A percentile compares a stretch with the other conserved stretches of the same genome.
phyloP scores from a whole-genome alignment of 2,329 filamentous ascomycete species.

The Cucurbitaria berberidis region DNA sequence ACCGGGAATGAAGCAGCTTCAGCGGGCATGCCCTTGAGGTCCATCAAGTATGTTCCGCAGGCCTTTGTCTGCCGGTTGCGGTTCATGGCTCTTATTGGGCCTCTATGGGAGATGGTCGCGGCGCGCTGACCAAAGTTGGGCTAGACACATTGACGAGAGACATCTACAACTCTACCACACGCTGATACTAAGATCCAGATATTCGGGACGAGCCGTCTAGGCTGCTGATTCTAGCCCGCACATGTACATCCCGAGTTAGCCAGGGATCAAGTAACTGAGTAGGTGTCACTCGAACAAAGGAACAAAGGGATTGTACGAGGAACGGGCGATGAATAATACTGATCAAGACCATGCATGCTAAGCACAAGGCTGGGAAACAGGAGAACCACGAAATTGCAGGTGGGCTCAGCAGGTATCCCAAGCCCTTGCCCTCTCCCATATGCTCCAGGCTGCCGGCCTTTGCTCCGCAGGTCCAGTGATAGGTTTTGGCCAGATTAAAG shows the following conservation, averaged over 20 bases:
- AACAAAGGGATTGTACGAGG: neutral
- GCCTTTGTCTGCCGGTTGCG: conserved; percentile 12
- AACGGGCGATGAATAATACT: neutral
- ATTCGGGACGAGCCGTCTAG: conserved; percentile 33
- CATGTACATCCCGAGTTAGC: conserved; percentile 1
- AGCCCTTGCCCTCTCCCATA: neutral
- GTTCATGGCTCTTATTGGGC: conserved; percentile 20
- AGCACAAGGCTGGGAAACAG: neutral
- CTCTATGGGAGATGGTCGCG: conserved; percentile 16
- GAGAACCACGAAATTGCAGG: conserved; percentile 1
- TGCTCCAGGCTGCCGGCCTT: conserved; percentile 5
- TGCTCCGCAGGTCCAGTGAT: conserved; percentile 12
- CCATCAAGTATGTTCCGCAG: conserved; percentile 4
- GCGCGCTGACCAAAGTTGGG: conserved; percentile 16
- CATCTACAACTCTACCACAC: conserved; percentile 14
- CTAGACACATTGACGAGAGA: conserved; percentile 20
- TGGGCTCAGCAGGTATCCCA: neutral
- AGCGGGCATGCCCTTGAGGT: conserved; percentile 9
- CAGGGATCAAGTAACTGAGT: neutral
- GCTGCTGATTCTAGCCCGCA: conserved; percentile 5
- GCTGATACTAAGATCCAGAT: conserved; percentile 15
- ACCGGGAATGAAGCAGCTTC: conserved; percentile 18
- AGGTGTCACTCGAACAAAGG: neutral
- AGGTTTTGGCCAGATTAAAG: conserved; percentile 22
- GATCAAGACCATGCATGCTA: neutral